Conservation (phyloP, 169 alveolate genomes). For the Theileria orientalis region DNA sequence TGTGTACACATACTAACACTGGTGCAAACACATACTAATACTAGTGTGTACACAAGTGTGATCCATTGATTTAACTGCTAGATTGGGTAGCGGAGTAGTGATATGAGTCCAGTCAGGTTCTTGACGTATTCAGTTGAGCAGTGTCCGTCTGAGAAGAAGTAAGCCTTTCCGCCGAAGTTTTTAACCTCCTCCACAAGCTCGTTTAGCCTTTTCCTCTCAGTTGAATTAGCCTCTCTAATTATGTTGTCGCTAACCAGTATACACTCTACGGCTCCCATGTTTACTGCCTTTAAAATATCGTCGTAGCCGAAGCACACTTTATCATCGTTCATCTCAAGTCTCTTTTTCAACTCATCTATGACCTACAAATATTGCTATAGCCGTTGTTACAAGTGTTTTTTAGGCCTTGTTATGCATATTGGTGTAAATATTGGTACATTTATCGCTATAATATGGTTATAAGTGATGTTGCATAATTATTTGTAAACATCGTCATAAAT, state of each 20-base stretch:
- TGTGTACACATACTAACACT: neutral
- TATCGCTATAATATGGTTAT: no score
- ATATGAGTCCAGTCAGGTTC: conserved; percentile 68
- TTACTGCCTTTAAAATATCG: conserved; percentile 29
- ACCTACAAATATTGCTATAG: neutral
- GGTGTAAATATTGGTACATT: no score
- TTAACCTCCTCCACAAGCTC: conserved; percentile 52
- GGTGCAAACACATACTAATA: neutral
- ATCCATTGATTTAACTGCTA: neutral
- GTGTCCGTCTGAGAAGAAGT: conserved; percentile 69
- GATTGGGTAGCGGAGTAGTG: conserved; percentile 62
- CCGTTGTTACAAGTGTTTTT: no score
- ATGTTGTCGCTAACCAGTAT: conserved; percentile 63
- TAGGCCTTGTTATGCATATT: no score
- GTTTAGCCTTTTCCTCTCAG: conserved; percentile 48
- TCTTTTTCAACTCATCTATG: conserved; percentile 29
- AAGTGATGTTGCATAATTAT: no score
- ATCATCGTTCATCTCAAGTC: conserved; percentile 48
- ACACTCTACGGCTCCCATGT: conserved; percentile 67
- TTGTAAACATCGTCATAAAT: no score
- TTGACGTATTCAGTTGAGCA: conserved; percentile 67
- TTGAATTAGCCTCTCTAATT: conserved; percentile 54
- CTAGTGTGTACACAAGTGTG: neutral
- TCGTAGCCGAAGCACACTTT: conserved; percentile 48
- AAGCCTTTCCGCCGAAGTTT: conserved; percentile 60